phyloP scores from a whole-genome alignment of 495 filamentous ascomycete species.

The Penicillium atrosanguineum region DNA sequence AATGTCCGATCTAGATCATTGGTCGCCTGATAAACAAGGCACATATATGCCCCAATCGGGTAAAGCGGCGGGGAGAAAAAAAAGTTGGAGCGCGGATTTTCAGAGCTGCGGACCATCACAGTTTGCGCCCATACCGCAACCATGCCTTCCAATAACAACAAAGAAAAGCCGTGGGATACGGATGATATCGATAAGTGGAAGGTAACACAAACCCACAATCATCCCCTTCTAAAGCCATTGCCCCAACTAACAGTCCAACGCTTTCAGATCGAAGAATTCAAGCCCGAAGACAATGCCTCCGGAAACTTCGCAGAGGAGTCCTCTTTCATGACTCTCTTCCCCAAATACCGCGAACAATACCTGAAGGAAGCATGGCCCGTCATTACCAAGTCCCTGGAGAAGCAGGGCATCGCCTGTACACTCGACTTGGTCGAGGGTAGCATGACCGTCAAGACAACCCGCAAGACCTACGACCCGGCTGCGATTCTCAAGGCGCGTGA shows the following conservation, averaged over 20 bases:
- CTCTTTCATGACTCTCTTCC: slow-evolving; percentile 87
- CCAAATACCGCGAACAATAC: slow-evolving; percentile 96
- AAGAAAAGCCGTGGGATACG: slow-evolving; percentile 96
- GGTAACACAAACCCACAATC: slow-evolving; percentile 36
- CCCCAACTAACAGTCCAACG: slow-evolving; percentile 8
- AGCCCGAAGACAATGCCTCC: slow-evolving; percentile 74
- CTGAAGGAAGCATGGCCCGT: slow-evolving; percentile 88
- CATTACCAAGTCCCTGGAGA: slow-evolving; percentile 76
- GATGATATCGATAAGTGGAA: slow-evolving; percentile 99
- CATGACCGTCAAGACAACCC: slow-evolving; percentile 93
- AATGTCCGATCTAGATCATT: not conserved
- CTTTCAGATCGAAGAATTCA: slow-evolving; percentile 73
- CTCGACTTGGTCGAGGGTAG: slow-evolving; percentile 93
- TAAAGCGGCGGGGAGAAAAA: slow-evolving; percentile 40
- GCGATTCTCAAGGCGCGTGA: slow-evolving; percentile 93
- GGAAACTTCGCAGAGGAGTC: slow-evolving; percentile 93
- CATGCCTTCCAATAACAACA: slow-evolving; percentile 94
- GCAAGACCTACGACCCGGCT: slow-evolving; percentile 93
- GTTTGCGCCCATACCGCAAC: slow-evolving; percentile 20
- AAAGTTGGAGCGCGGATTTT: slow-evolving; percentile 41
- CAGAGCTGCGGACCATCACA: slow-evolving; percentile 19
- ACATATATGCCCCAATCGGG: slow-evolving; percentile 16
- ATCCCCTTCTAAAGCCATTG: not conserved
- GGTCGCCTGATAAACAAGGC: not conserved
- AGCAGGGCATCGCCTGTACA: slow-evolving; percentile 77